Evolutionary conservation across 163 green algal genomes (phyloP), one percentile per base, ranked within the genome.

Genomic region (Scenedesmus sp.): DNA sequence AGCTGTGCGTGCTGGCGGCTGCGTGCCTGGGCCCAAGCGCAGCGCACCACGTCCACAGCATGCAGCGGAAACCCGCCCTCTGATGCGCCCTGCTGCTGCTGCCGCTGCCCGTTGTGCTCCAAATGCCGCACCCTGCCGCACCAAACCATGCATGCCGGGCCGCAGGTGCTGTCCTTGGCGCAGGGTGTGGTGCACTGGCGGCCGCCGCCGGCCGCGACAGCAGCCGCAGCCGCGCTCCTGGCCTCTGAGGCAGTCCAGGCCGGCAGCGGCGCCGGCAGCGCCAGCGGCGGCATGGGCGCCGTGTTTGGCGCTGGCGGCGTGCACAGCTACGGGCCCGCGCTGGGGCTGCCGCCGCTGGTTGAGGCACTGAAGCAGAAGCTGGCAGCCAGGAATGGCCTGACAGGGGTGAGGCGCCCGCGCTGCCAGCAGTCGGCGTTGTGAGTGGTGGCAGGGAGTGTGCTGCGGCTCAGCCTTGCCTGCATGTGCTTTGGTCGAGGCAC

Each of bases 281-380:
- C 15, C 30, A 68, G 42, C 18, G 83, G 83, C 49, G 83, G 40
- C 59, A 89, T 89, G 83, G 26, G 61, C 2, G 61, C 42, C 35
- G 83, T 89, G 37, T 89, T 68, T 44, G 83, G 83, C 37, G 40
- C 44, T 46, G 83, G 83, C 9, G 83, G 83, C 20, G 59, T 89
- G 59, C 53, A 83, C 68, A 73, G 68, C 42, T 95, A 95, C 83
- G 90, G 91, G 6, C 90, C 93, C 18, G 89, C 85, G 53, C 86
- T 94, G 86, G 94, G 94, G 0, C 87, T 95, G 78, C 94, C 94
- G 42, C 85, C 83, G 35, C 86, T 95, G 40, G 40, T 86, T 12
- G 83, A 68, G 37, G 90, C 92, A 35, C 89, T 95, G 20, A 79
- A 80, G 35, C 22, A 89, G 15, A 95, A 95, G 81, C 42, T 95